A percentile compares a stretch with the other conserved stretches of the same genome.
Evolutionary conservation across 2,329 filamentous ascomycete genomes (phyloP).

Genomic region (Cryphonectria naterciae): DNA sequence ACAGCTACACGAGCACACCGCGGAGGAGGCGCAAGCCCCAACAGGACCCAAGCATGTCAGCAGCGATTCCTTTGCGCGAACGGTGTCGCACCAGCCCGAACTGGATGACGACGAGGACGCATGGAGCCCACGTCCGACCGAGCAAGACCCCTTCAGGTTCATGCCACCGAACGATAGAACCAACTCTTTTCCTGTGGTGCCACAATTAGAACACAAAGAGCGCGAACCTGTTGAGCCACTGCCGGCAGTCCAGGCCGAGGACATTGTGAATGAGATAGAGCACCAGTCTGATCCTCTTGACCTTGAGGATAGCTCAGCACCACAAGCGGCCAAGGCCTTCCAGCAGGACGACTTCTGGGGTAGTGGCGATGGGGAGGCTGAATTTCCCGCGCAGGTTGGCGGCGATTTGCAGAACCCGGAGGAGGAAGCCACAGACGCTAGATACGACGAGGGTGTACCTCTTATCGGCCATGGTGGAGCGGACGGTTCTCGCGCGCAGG

Average conservation of each 20-base stretch:
- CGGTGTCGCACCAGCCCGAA: constrained; percentile 64
- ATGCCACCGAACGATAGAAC: constrained; percentile 62
- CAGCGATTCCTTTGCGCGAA: constrained; percentile 66
- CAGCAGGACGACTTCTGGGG: constrained; percentile 28
- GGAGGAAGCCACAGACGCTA: constrained; percentile 55
- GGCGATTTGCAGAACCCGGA: constrained; percentile 47
- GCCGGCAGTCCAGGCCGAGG: constrained; percentile 55
- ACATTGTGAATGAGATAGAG: constrained; percentile 58
- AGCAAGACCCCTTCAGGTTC: constrained; percentile 63
- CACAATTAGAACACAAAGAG: constrained; percentile 42
- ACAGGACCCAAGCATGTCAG: constrained; percentile 59
- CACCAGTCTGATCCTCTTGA: constrained; percentile 50
- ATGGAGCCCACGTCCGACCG: constrained; percentile 56
- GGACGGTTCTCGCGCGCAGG: constrained; percentile 34
- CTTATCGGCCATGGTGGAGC: constrained; percentile 52
- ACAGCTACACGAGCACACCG: constrained; percentile 24
- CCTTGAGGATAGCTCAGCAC: constrained; percentile 36
- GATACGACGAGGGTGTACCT: constrained; percentile 73
- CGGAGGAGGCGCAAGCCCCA: constrained; percentile 23
- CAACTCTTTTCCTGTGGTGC: constrained; percentile 66
- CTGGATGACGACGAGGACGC: constrained; percentile 63
- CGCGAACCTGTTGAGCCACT: constrained; percentile 45
- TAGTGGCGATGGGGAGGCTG: constrained; percentile 30
- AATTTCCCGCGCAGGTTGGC: constrained; percentile 43
- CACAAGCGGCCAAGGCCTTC: constrained; percentile 22